These are phyloP conservation scores for Phytopythium oedochilum DNA, from an alignment of 352 stramenopile genomes.

Conservation along the genomic window DNA sequence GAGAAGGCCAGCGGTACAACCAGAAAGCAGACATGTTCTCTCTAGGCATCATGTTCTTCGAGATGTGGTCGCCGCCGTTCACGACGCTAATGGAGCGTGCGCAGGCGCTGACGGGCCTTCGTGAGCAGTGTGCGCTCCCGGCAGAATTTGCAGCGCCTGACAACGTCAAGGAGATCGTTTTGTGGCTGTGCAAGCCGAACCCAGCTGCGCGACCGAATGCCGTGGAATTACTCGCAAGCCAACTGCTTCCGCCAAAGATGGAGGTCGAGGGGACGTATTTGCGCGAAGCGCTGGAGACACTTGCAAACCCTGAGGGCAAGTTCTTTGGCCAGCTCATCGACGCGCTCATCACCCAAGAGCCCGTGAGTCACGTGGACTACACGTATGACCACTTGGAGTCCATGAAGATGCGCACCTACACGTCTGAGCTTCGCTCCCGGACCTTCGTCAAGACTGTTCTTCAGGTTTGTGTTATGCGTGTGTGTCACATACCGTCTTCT, in stretches of 20 bases:
- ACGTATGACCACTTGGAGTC: conserved; percentile 84
- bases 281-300: conserved; percentile 76
- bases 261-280: conserved; percentile 82
- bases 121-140: conserved; percentile 62
- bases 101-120: conserved; percentile 68
- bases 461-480: conserved; percentile 24
- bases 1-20: conserved; percentile 82
- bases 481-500: neutral
- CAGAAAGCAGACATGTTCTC: conserved; percentile 95
- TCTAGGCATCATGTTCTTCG: conserved; percentile 94
- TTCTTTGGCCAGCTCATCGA: conserved; percentile 88
- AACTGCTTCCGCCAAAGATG: conserved; percentile 74
- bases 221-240: conserved; percentile 61
- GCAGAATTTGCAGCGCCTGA: conserved; percentile 48
- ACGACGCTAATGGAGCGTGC: conserved; percentile 88
- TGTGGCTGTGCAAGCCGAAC: conserved; percentile 84
- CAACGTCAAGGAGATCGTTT: conserved; percentile 86
- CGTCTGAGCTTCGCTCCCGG: conserved; percentile 55
- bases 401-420: conserved; percentile 69
- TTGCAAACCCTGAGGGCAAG: conserved; percentile 86
- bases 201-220: conserved; percentile 64
- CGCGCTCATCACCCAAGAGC: conserved; percentile 66
- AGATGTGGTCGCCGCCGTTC: conserved; percentile 94
- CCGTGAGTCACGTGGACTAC: conserved; percentile 79
- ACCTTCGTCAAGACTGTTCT: conserved; percentile 65